Base-by-base conservation (phyloP, 2,329 filamentous ascomycete genomes). In the Chalaropsis ovoidea region DNA sequence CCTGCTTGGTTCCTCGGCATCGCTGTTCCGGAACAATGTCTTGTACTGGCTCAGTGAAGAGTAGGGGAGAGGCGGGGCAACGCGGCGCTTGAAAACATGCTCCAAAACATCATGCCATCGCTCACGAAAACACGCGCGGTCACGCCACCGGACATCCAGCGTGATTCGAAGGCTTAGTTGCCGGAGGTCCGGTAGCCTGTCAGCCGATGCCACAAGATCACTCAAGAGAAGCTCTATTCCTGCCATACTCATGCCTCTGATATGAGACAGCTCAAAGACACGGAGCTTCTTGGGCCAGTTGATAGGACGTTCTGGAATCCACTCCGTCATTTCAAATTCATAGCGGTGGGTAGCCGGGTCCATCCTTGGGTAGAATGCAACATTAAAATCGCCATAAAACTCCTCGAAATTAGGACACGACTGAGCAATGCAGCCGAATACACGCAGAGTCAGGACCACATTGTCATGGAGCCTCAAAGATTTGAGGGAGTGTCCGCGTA, bases 111-210 rank as follows among this genome's bases (percentile, higher is more conserved):
- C 79, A 62, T 85, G 85, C 89, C 91, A 95, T 69, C 84, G 82
- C 69, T 87, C 84, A 47, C 92, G 83, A 71, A 96, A 86, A n/a
- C 81, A 81, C 19, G 88, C 88, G 52, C 93, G 84, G 72, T 90
- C 84, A 68, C 90, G 86, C 89, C 91, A 96, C 11, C 88, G 86
- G 58, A 85, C 82, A 71, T 92, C 85, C 61, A 96, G 78, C 74
- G 90, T 93, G 0, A 87, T 86, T 71, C 87, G 89, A 69, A 96
- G 82, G 1, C 82, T 80, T 11, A 96, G 77, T 54, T 81, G 79
- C 8, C 90, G 86, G 27, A 97, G 80, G 67, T 84, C 77, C 0
- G 80, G 82, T 24, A 97, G 74, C 2, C 81, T 75, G 0, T 80
- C 77, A 0, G 91, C 90, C 62, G 83, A 84, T 67, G 91, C 81